A percentile compares a stretch with the other conserved stretches of the same genome.
Evolutionary conservation across 108 stramenopile species (phyloP).

Genomic region (Hondaea fermentalgiana): DNA sequence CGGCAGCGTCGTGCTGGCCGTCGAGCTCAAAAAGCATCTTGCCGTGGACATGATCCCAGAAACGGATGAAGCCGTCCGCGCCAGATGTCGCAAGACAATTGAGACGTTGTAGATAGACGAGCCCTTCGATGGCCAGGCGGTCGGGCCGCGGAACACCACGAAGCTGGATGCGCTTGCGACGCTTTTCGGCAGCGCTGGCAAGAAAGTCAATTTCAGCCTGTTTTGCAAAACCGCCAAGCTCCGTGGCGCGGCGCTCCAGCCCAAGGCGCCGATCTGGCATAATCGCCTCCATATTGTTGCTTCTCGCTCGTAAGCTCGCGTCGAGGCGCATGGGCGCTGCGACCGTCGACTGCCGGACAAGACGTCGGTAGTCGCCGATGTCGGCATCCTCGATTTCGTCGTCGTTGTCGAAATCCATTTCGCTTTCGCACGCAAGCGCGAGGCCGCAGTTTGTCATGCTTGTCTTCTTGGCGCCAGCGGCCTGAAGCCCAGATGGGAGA

Average conservation of each 20-base stretch:
- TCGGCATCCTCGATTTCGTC: background rate
- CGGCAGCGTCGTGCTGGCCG: background rate
- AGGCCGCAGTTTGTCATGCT: background rate
- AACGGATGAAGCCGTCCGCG: conserved; percentile 9
- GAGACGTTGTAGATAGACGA: background rate
- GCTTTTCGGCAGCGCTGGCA: background rate
- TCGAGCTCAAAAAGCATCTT: background rate
- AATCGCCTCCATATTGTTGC: background rate
- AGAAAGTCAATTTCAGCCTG: background rate
- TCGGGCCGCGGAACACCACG: background rate
- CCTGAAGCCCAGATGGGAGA: too few species aligned
- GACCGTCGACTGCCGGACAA: background rate
- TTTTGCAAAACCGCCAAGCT: background rate
- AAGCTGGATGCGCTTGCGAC: background rate
- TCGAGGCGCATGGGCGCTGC: background rate
- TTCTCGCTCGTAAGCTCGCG: background rate
- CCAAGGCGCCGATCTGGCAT: background rate
- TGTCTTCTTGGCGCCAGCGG: background rate
- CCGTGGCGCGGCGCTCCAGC: background rate
- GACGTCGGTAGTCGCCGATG: background rate
- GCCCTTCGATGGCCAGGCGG: background rate
- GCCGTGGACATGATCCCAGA: background rate
- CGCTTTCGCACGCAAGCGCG: background rate
- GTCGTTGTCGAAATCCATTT: background rate
- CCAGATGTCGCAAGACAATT: background rate